These are phyloP conservation scores for Retiboletus flavoniger DNA, from an alignment of 1,284 basidiomycete genomes.

Conservation along the genomic window DNA sequence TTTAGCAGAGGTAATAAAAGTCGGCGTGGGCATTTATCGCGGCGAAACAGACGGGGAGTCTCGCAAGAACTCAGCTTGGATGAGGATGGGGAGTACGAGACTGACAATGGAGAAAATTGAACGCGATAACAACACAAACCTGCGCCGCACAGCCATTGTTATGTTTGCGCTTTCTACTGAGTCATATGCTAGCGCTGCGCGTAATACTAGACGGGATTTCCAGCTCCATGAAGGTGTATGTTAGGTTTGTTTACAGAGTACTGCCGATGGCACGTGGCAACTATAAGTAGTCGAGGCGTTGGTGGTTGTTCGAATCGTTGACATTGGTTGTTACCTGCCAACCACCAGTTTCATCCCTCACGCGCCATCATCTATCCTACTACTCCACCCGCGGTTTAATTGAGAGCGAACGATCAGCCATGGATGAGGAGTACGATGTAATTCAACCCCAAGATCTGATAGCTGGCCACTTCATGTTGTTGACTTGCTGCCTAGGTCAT, in stretches of 20 bases:
- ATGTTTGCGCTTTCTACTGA: slow-evolving; percentile 2
- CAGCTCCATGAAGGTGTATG: neutral
- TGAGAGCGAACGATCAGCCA: slow-evolving; percentile 37
- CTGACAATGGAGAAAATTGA: slow-evolving; percentile 19
- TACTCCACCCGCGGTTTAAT: slow-evolving; percentile 9
- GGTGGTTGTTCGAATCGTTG: slow-evolving; percentile 1
- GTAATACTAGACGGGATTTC: slow-evolving; percentile 10
- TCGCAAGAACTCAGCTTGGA: slow-evolving; percentile 8
- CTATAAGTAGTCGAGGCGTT: slow-evolving; percentile 27
- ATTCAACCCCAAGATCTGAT: slow-evolving; percentile 30
- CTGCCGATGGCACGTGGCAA: slow-evolving; percentile 23
- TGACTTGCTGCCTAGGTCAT: slow-evolving; percentile 62
- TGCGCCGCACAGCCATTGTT: slow-evolving; percentile 1
- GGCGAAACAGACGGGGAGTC: slow-evolving; percentile 16
- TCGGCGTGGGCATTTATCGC: slow-evolving; percentile 24
- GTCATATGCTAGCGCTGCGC: slow-evolving; percentile 1
- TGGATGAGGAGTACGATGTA: slow-evolving; percentile 92
- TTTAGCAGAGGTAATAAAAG: slow-evolving; percentile 7
- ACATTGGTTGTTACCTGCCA: slow-evolving; percentile 19
- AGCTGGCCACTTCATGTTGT: slow-evolving; percentile 4
- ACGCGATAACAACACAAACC: neutral
- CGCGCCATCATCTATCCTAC: slow-evolving; percentile 15
- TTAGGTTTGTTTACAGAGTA: slow-evolving; percentile 12
- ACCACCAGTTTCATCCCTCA: slow-evolving; percentile 11
- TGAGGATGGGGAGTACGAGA: slow-evolving; percentile 26